Evolutionary conservation across 495 filamentous ascomycete species (phyloP), one percentile per base, ranked within the genome.

Genomic region (Chaetomidium leptoderma): DNA sequence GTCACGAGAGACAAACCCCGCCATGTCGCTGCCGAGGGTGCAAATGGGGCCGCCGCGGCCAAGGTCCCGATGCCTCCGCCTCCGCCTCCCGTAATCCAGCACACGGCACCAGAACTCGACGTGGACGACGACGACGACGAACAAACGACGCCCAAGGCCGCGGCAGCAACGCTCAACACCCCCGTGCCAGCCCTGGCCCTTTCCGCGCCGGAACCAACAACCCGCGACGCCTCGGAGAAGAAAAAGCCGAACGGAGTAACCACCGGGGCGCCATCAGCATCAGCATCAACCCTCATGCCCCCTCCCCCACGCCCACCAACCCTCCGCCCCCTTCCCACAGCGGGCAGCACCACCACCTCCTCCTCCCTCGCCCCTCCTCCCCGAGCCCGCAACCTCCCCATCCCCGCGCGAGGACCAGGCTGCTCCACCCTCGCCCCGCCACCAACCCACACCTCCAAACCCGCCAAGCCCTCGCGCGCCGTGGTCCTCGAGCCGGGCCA

Each of bases 401-500:
- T 48, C 47, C 73, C 69, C 62, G 64, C 66, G 62, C 72, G 65
- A 0, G 64, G 67, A 16, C 70, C 72, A 0, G 71, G 70, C 23
- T 67, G 66, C 0, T 72, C 70, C 1, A 69, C 63, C 40, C 76
- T 74, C 53, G 70, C 74, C 29, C 81, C 71, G 0, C 76, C 76
- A 0, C 80, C 75, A 0, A 76, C 78, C 3, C 76, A 78, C 66
- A 65, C 57, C 36, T 49, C 68, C 60, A 77, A 75, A 33, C 78
- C 78, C 10, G 53, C 71, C 9, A 80, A 78, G 59, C 78, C 78
- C 17, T 75, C 70, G 24, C 67, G 69, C 55, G 63, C 88, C 62
- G 89, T 95, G 21, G 74, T 86, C 16, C 85, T 98, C 32, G 78
- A 83, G 30, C 93, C 93, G 0, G 93, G 93, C 36, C 91, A 88